These are phyloP conservation scores for Rubia peregrina DNA, from an alignment of 305 asterid genomes.

Conservation along the genomic window DNA sequence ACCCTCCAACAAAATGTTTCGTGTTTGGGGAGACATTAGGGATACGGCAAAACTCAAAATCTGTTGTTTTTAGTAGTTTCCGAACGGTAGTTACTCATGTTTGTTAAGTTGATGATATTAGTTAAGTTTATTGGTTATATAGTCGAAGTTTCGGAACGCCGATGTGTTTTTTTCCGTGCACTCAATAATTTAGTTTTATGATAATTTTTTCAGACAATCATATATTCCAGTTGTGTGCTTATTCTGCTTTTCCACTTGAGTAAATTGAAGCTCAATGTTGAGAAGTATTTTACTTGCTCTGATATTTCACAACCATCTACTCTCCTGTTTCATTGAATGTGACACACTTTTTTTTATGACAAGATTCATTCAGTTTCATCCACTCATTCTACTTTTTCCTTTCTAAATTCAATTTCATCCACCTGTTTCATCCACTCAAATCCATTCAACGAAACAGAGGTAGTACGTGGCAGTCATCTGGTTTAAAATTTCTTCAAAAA, in stretches of 20 bases:
- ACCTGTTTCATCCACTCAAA: too few species aligned
- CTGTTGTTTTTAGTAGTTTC: conserved; percentile 13
- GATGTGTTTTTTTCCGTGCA: not conserved
- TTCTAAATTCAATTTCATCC: too few species aligned
- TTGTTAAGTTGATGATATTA: not conserved
- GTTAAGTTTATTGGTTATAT: not conserved
- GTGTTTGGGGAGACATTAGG: conserved; percentile 15
- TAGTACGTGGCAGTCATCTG: not conserved
- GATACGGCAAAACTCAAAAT: conserved; percentile 12
- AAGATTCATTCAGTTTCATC: too few species aligned
- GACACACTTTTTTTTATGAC: too few species aligned
- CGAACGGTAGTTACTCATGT: not conserved
- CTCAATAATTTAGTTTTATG: conserved; percentile 1
- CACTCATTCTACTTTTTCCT: too few species aligned
- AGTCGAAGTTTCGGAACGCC: not conserved
- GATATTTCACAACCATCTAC: not conserved
- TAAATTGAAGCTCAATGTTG: not conserved
- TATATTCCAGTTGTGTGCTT: not conserved
- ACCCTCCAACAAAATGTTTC: conserved; percentile 7
- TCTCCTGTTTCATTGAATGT: too few species aligned
- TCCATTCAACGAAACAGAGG: too few species aligned
- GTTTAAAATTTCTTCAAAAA: not conserved
- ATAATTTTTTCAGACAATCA: not conserved
- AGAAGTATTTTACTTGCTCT: not conserved
- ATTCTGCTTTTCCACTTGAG: not conserved